Evolutionary conservation across 1,284 basidiomycete species (phyloP), one percentile per base, ranked within the genome.

Genomic region (Puccinia brachypodii): DNA sequence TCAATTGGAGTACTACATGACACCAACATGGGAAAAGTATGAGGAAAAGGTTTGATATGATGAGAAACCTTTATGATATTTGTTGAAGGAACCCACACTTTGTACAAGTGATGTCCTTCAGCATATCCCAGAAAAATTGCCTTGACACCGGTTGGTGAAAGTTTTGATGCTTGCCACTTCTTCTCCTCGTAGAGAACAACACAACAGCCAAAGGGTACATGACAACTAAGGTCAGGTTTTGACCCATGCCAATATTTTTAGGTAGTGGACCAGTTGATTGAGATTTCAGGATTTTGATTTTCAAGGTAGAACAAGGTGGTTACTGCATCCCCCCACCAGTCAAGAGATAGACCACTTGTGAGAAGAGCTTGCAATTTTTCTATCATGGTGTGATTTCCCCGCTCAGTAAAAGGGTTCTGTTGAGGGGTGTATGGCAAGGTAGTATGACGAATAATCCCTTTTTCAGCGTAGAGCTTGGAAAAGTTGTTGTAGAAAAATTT

Each of bases 271-370:
- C 16, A 44, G 7, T 44, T 58, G 16, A 76, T 60, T 2, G 56
- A 44, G 22, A 14, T 64, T 4, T 62, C 38, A 0, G 74, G 74
- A 1, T 56, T 38, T 1, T 31, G 1, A 44, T 76, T 76, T 42
- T 76, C 74, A 1, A 76, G 36, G 9, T 60, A 76, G 38, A 74
- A 47, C 13, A 50, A 8, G 1, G 72, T 74, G 3, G n/a, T 75
- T 11, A 75, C 56, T 19, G 47, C 74, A 25, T 76, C 74, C 0
- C 50, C 74, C 58, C 74, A 76, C 31, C 40, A 76, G 11, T 40
- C 3, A 1, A 42, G 22, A 11, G 19, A 9, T 22, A 76, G 40
- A 3, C 60, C 40, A 19, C 7, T 33, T 11, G 36, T 22, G 6
- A 25, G 53, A 1, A 75, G 2, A 22, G 47, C 8, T 3, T n/a